A percentile compares a stretch with the other conserved stretches of the same genome.
phyloP scores from a whole-genome alignment of 306 rosid genomes.

The Arachis hypogaea region DNA sequence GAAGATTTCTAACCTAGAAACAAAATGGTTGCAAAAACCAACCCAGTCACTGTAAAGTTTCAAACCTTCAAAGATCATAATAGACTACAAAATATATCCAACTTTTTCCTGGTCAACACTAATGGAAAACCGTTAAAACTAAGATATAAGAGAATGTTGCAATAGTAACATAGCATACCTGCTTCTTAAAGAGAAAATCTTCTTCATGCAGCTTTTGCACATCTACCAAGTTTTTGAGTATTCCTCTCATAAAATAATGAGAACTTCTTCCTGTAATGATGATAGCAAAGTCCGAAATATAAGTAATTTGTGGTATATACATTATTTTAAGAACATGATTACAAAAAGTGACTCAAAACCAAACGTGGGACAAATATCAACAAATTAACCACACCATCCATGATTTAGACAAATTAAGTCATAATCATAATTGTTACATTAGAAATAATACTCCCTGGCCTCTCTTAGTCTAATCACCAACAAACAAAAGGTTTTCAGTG shows the following conservation, averaged over 20 bases:
- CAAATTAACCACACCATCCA: not conserved
- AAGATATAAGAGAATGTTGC: conserved; percentile 1
- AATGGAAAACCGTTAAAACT: not conserved
- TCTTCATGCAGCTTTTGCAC: conserved; percentile 81
- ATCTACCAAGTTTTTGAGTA: conserved; percentile 66
- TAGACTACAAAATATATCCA: not conserved
- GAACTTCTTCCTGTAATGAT: conserved; percentile 62
- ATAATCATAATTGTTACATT: not conserved
- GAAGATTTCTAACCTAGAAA: conserved; percentile 7
- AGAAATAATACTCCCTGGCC: not conserved
- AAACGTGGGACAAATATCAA: conserved; percentile 6
- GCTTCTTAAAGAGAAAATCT: conserved; percentile 80
- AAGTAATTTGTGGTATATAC: not conserved
- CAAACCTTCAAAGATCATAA: conserved; percentile 12
- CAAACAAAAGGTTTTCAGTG: not conserved
- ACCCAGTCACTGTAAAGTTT: not conserved
- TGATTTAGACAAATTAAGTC: conserved; percentile 1
- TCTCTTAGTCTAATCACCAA: not conserved
- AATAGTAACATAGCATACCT: conserved; percentile 50
- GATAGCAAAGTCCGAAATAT: conserved; percentile 24
- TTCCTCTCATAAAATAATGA: conserved; percentile 65
- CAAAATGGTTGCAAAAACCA: not conserved
- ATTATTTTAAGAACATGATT: not conserved
- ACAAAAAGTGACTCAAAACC: not conserved
- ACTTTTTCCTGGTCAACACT: not conserved